Conservation (phyloP, 768 basidiomycete species). For the Cubamyces sp. region DNA sequence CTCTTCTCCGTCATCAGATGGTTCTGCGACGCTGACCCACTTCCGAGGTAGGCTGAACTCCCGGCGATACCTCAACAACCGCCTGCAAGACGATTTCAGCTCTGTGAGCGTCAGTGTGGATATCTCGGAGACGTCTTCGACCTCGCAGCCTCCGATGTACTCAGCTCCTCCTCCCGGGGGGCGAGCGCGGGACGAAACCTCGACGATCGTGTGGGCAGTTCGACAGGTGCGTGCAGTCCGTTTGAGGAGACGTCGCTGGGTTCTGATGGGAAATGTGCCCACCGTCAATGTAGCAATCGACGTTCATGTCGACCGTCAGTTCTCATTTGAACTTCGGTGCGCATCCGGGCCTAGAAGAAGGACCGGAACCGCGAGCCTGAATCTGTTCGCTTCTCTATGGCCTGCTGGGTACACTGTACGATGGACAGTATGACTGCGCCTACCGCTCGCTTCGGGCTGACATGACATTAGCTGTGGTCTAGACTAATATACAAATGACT, state of each 20-base stretch:
- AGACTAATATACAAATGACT: no score
- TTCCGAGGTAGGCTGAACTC: slow-evolving; percentile 3
- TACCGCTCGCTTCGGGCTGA: no score
- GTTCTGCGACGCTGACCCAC: no score
- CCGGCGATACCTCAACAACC: background rate
- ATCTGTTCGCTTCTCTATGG: no score
- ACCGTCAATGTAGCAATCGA: background rate
- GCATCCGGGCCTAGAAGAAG: no score
- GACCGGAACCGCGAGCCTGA: no score
- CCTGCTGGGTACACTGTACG: no score
- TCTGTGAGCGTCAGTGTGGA: background rate
- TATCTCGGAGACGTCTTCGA: no score
- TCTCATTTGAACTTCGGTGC: no score
- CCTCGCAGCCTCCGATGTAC: no score
- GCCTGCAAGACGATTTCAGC: slow-evolving; percentile 7
- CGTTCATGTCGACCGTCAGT: background rate
- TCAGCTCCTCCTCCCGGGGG: background rate
- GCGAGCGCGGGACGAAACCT: background rate
- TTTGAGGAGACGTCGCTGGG: background rate
- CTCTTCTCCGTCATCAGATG: background rate
- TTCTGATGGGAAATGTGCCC: background rate
- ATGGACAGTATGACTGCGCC: no score
- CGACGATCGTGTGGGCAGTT: background rate
- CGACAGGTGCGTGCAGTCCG: background rate
- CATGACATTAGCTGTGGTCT: no score